Evolutionary conservation across 176 grass and related monocot species (phyloP).

Genomic region (Oryza coarctata): DNA sequence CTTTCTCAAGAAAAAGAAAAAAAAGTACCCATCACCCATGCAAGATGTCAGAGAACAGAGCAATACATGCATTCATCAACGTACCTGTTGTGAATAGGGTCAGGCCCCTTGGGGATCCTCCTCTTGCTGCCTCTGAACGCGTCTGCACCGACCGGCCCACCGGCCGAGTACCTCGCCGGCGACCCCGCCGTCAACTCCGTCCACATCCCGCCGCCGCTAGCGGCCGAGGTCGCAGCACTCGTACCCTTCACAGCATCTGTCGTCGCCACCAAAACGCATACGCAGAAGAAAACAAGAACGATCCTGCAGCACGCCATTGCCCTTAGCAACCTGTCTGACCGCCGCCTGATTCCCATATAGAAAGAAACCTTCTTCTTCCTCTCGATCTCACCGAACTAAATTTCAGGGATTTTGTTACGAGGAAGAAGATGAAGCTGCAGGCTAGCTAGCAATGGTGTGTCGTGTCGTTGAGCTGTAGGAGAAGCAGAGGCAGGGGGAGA

Average conservation of each 20-base stretch:
- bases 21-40: background rate
- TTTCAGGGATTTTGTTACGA: background rate
- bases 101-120: constrained; percentile 67
- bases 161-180: background rate
- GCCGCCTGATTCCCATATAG: constrained; percentile 36
- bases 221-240: background rate
- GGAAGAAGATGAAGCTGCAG: background rate
- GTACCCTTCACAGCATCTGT: background rate
- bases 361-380: background rate
- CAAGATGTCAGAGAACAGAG: background rate
- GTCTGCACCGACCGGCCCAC: background rate
- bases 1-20: background rate
- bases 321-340: constrained; percentile 30
- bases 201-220: background rate
- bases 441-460: background rate
- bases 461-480: background rate
- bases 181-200: background rate
- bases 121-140: constrained; percentile 60
- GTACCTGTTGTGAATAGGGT: constrained; percentile 88
- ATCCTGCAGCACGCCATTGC: constrained; percentile 33
- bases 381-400: background rate
- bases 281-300: constrained; percentile 14
- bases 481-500: constrained; percentile 15
- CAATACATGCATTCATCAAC: background rate
- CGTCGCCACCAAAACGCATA: constrained; percentile 30